A percentile compares a stretch with the other conserved stretches of the same genome.
Evolutionary conservation across 2,329 filamentous ascomycete species (phyloP).

Genomic region (Nannizzia gypsea): DNA sequence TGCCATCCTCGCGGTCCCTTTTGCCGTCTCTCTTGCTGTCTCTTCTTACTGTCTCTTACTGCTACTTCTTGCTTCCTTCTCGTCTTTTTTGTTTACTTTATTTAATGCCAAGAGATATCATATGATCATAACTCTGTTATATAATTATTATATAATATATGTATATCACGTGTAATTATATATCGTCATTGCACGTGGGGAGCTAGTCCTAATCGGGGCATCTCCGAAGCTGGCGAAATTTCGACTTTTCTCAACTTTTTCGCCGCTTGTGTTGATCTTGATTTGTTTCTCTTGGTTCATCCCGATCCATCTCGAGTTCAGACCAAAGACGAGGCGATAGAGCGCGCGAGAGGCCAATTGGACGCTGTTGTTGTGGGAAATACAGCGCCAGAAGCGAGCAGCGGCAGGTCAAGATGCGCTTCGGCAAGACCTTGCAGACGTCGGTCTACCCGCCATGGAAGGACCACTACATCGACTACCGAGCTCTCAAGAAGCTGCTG

Average conservation of each 20-base stretch:
- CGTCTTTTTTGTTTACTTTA: not conserved
- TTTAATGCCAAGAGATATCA: not conserved
- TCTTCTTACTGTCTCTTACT: not conserved
- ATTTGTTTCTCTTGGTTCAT: not conserved
- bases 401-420: conserved; percentile 56
- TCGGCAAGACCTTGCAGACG: conserved; percentile 74
- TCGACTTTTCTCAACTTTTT: not conserved
- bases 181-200: conserved; percentile 1
- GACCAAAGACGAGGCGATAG: too few relatives aligned
- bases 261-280: not conserved
- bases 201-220: conserved; percentile 1
- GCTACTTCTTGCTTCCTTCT: not conserved
- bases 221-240: not conserved
- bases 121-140: not conserved
- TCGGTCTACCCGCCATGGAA: conserved; percentile 80
- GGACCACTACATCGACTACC: conserved; percentile 89
- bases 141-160: not conserved
- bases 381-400: not conserved
- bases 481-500: conserved; percentile 78
- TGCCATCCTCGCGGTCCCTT: conserved; percentile 37
- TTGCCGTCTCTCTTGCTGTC: not conserved
- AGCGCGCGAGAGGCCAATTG: too few relatives aligned
- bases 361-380: not conserved
- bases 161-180: not conserved
- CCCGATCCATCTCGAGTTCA: too few relatives aligned